Evolutionary conservation across 768 basidiomycete species (phyloP).

Genomic region (Solioccasus polychromus): DNA sequence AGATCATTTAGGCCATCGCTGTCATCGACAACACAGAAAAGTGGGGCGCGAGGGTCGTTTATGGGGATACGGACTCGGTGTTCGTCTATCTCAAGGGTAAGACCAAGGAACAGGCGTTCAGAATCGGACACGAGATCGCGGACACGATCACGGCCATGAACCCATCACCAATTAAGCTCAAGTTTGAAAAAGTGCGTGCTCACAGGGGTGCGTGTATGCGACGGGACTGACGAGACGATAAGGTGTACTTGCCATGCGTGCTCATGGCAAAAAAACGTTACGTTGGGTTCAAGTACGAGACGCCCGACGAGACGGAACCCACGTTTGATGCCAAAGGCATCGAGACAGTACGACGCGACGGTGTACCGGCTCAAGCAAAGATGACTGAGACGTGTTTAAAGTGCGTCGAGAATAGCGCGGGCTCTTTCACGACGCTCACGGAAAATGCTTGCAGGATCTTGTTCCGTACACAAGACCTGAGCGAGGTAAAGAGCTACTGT

Average conservation of each 20-base stretch:
- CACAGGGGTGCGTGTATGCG: neutral
- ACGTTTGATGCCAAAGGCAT: constrained; percentile 96
- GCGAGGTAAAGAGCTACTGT: constrained; percentile 86
- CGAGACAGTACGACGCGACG: constrained; percentile 93
- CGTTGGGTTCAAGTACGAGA: constrained; percentile 95
- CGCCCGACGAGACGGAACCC: constrained; percentile 72
- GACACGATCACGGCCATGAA: constrained; percentile 83
- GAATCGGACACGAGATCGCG: constrained; percentile 90
- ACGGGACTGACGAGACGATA: neutral
- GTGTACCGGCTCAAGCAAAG: constrained; percentile 86
- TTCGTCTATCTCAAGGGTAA: constrained; percentile 90
- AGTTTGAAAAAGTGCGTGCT: constrained; percentile 86
- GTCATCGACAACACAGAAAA: constrained; percentile 70
- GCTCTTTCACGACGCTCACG: neutral
- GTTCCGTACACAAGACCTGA: constrained; percentile 88
- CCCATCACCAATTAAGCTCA: constrained; percentile 89
- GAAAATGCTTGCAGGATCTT: constrained; percentile 60
- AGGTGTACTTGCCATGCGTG: constrained; percentile 94
- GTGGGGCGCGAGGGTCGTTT: constrained; percentile 93
- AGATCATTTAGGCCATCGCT: constrained; percentile 63
- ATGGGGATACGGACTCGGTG: constrained; percentile 96
- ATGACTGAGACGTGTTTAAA: constrained; percentile 90
- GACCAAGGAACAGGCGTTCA: constrained; percentile 91
- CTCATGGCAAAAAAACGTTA: constrained; percentile 99
- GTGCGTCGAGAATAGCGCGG: constrained; percentile 40